These are phyloP conservation scores for Fusarium keratoplasticum DNA, from an alignment of 2,329 filamentous ascomycete genomes.

Conservation along the genomic window DNA sequence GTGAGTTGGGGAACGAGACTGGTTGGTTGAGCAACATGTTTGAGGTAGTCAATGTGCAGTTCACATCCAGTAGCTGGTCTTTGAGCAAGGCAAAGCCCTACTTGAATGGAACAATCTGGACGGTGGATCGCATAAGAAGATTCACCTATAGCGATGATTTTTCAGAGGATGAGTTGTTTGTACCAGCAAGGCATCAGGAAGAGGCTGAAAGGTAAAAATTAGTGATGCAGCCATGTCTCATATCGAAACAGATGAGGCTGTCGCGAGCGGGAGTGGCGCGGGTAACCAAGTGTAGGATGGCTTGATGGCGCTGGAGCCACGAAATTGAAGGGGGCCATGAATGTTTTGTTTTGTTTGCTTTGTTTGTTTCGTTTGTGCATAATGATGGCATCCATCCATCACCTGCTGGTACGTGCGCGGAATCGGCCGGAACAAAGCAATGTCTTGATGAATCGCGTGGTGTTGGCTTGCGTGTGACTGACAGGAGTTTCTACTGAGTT, in stretches of 20 bases:
- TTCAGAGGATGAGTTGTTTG: neutral
- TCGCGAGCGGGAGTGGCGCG: conserved; percentile 31
- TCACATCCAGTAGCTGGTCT: neutral
- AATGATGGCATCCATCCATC: neutral
- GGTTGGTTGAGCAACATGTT: neutral
- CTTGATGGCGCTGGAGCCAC: conserved; percentile 24
- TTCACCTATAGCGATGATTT: neutral
- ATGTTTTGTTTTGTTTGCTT: neutral
- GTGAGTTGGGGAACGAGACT: neutral
- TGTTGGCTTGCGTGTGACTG: neutral
- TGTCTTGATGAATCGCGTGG: neutral
- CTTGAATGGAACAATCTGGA: neutral
- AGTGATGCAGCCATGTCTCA: conserved; percentile 14
- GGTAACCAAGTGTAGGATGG: conserved; percentile 7
- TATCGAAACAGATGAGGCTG: conserved; percentile 7
- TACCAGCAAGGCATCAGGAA: neutral
- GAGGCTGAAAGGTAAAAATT: neutral
- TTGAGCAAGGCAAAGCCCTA: neutral
- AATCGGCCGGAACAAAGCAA: neutral
- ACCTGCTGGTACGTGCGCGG: neutral
- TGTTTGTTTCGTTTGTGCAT: neutral
- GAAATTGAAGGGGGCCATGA: neutral
- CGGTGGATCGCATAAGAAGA: neutral
- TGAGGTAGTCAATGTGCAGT: neutral
- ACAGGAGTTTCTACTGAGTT: neutral